phyloP scores from a whole-genome alignment of 805 yeast genomes.

The Candida peoriensis region DNA sequence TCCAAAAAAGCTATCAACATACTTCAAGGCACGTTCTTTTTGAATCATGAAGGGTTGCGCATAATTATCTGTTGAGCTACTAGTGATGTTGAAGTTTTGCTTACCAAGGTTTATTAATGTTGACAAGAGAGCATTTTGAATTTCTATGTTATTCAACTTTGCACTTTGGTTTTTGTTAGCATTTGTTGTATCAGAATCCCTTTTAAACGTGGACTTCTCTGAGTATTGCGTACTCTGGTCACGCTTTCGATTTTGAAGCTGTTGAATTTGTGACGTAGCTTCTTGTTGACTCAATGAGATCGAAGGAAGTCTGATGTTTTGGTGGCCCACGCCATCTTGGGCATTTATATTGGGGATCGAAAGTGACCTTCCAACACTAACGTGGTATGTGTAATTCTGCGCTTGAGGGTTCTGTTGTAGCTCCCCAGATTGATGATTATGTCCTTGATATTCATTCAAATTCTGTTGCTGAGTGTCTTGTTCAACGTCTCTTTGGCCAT shows the following conservation, averaged over 20 bases:
- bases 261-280: slow-evolving; percentile 1
- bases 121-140: slow-evolving; percentile 19
- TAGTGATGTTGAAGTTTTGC: slow-evolving; percentile 5
- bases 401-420: neutral
- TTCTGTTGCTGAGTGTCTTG: neutral
- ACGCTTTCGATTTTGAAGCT: neutral
- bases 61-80: slow-evolving; percentile 1
- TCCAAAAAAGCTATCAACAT: slow-evolving; percentile 14
- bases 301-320: slow-evolving; percentile 10
- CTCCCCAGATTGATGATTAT: too few species aligned
- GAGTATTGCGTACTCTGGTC: slow-evolving; percentile 3
- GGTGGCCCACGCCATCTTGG: neutral
- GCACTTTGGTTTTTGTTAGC: neutral
- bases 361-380: neutral
- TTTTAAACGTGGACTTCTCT: neutral
- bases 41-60: slow-evolving; percentile 14
- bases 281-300: slow-evolving; percentile 8
- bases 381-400: slow-evolving; percentile 5
- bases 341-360: slow-evolving; percentile 3
- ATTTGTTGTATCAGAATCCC: neutral
- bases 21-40: slow-evolving; percentile 14
- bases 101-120: slow-evolving; percentile 19
- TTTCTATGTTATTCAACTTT: slow-evolving; percentile 6
- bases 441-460: too few species aligned
- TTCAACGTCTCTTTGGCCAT: neutral